Base-by-base conservation (phyloP, 164 flowering plant genomes). In the Cinnamomum micranthum region DNA sequence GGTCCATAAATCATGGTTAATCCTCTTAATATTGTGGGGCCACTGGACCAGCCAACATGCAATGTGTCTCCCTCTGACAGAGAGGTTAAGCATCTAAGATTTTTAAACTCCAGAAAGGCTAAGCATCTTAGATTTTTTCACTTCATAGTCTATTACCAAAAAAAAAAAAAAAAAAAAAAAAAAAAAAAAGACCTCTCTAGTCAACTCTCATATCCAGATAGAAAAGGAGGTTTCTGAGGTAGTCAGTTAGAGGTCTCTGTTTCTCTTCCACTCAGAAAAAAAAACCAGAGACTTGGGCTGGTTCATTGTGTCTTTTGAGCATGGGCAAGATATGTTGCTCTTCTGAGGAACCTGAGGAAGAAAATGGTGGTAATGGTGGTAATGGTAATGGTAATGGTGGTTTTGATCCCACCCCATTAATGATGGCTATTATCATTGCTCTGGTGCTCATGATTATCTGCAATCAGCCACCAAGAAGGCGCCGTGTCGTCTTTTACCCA, bases 391-490 rank as follows among this genome's bases (percentile, higher is more conserved):
- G 10, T 35, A 0, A 35, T 1, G 66, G 50, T 20, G 66, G 65
- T 33, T 0, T 33, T 6, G 51, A 71, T 28, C 31, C 2, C 74
- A 58, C 31, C 50, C 50, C 65, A 31, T 2, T 71, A 47, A 0
- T 71, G 3, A 3, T 71, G 24, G 74, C 19, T 14, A 2, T 71
- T 10, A 50, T 71, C 52, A 33, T 71, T 17, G 74, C 74, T 28
- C 51, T 59, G 33, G 74, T 59, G 24, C 66, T 71, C 24, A 28
- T 71, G 66, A n/a, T 59, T 11, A 20, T 71, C 50, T 71, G 74
- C 28, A 20, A 19, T 10, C 47, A 14, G 69, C 69, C 69, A 1
- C 41, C 31, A 2, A 10, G 25, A 19, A 65, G 51, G 66, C 74
- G 74, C 50, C 58, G 50, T 9, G 12, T 71, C 27, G 66, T 71